Conservation (phyloP, 108 stramenopile genomes). For the Skeletonema potamos region DNA sequence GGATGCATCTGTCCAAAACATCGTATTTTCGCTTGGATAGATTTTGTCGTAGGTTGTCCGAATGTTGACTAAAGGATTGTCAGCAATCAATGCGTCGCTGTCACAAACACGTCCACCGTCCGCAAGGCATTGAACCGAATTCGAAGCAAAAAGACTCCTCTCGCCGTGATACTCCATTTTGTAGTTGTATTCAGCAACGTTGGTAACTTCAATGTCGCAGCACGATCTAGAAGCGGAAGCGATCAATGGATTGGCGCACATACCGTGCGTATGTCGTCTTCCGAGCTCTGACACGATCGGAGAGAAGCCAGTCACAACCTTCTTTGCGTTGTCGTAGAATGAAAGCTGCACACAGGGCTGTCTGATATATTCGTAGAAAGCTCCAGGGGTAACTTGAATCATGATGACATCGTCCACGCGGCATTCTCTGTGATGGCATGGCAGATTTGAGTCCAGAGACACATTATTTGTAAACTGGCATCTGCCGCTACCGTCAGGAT, state of each 20-base stretch:
- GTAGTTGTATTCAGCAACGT: conserved; percentile 21
- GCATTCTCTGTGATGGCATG: conserved; percentile 51
- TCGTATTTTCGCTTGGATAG: conserved; percentile 24
- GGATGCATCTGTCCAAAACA: conserved; percentile 39
- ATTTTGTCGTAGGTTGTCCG: conserved; percentile 10
- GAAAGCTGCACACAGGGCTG: conserved; percentile 56
- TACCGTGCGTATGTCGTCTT: conserved; percentile 25
- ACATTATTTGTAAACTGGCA: conserved; percentile 50
- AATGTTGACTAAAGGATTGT: conserved; percentile 22
- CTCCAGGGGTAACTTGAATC: conserved; percentile 35
- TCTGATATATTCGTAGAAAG: conserved; percentile 61
- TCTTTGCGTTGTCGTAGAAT: conserved; percentile 57
- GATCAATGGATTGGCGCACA: conserved; percentile 42
- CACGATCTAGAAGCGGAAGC: conserved; percentile 35
- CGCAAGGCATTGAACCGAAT: conserved; percentile 21
- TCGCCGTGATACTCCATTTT: conserved; percentile 43
- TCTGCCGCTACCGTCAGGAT: conserved; percentile 16
- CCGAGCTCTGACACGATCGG: not conserved
- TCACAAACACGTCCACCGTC: conserved; percentile 33
- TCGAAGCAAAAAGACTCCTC: conserved; percentile 15
- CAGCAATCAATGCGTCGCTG: conserved; percentile 2
- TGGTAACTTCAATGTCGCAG: conserved; percentile 14
- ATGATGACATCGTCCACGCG: conserved; percentile 41
- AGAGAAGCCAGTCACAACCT: conserved; percentile 38
- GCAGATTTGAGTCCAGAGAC: conserved; percentile 40